Evolutionary conservation across 2,329 filamentous ascomycete genomes (phyloP), one percentile per base, ranked within the genome.

Genomic region (Fonsecaea erecta): DNA sequence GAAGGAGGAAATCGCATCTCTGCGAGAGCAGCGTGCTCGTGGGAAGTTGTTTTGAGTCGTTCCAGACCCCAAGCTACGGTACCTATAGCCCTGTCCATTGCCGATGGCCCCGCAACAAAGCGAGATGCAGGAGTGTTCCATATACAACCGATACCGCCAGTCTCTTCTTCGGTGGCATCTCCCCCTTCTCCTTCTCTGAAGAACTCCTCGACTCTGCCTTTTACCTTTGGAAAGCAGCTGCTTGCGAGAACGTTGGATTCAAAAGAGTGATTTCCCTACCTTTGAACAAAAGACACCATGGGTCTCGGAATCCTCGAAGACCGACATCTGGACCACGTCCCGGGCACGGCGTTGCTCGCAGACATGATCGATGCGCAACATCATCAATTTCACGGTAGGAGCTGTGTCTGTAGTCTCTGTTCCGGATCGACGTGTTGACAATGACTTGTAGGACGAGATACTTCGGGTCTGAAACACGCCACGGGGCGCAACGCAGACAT

Each of bases 301-400:
- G 73, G 73, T 37, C 71, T 75, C n/a, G 73, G 73, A 21, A 71
- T 75, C 30, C 67, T 75, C 9, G 73, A 74, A 46, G 73, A 75
- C 48, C 67, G 61, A 21, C 68, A 75, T 40, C 70, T 75, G 18
- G 64, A 66, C 26, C 64, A 66, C 63, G 64, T 66, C n/a, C 64
- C 64, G 24, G 64, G 64, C 28, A 75, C 74, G 14, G 74, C 64
- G 24, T 60, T 66, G 56, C 56, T 67, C 26, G 51, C 61, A 24
- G 62, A 67, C 37, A 67, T 64, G 62, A n/a, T 62, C 64, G 71
- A 68, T 57, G 59, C 65, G 7, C 32, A 65, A 24, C 62, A 68
- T 48, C 65, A 68, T 57, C 62, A 65, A 48, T 68, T 62, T 14
- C 65, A 68, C 37, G 65, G 65, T 68, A 60, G 30, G 61, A 30